Conservation (phyloP, 441 rosid genomes). For the Erodium texanum region DNA sequence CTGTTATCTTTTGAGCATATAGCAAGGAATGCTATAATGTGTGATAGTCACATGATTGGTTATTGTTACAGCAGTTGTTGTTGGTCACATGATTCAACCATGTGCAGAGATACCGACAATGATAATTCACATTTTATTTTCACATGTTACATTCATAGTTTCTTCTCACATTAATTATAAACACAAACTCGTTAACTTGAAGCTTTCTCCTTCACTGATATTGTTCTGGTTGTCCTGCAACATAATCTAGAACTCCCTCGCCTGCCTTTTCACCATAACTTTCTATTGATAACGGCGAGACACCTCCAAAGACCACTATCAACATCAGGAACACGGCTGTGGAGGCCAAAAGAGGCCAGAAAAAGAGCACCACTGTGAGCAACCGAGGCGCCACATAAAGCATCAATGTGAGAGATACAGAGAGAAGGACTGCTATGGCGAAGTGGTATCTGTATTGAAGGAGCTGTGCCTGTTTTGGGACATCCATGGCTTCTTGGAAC, state of each 20-base stretch:
- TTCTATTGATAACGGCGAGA: neutral
- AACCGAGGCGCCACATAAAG: neutral
- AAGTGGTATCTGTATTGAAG: conserved; percentile 8
- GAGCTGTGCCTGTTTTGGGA: conserved; percentile 3
- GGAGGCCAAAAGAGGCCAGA: conserved; percentile 7
- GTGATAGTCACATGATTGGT: neutral
- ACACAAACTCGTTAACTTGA: neutral
- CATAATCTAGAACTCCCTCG: conserved; percentile 9
- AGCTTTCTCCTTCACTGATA: neutral
- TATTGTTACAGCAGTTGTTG: neutral
- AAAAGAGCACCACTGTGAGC: neutral
- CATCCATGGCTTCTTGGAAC: conserved; percentile 2
- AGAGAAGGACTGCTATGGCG: neutral
- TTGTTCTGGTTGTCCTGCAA: neutral
- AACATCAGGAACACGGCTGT: conserved; percentile 1
- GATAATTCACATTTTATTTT: neutral
- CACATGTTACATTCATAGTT: neutral
- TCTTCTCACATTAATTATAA: neutral
- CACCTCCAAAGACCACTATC: neutral
- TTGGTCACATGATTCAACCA: conserved; percentile 5
- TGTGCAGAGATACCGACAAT: neutral
- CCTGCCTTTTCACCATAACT: conserved; percentile 1
- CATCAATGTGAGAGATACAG: neutral
- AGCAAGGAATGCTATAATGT: neutral
- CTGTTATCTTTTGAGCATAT: neutral